Percentiles rank a stretch among this genome's conserved stretches.
Evolutionary conservation across 1,284 basidiomycete genomes (phyloP).

Genomic region (Ceratobasidium sp.): DNA sequence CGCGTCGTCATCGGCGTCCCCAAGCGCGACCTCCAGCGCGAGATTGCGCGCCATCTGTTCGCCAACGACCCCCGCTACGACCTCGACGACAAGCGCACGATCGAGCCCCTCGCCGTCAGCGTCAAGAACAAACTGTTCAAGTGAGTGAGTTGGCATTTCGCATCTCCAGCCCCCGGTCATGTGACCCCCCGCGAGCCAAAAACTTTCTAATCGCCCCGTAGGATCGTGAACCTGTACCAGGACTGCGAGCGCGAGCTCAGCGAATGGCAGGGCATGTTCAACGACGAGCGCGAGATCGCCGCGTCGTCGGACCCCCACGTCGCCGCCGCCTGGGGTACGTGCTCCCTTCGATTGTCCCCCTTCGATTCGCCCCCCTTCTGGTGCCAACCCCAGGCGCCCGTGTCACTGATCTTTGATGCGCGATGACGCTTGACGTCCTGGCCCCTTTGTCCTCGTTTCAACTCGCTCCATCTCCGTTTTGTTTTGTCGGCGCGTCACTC

Average conservation of each 20-base stretch:
- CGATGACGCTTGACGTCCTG: slow-evolving; percentile 36
- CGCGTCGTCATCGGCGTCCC: slow-evolving; percentile 46
- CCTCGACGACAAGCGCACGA: slow-evolving; percentile 45
- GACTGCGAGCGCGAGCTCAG: slow-evolving; percentile 47
- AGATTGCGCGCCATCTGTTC: slow-evolving; percentile 47
- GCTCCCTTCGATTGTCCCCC: no score
- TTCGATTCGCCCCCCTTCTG: slow-evolving; percentile 20
- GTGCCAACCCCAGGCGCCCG: slow-evolving; percentile 2
- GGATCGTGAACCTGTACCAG: slow-evolving; percentile 45
- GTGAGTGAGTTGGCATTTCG: slow-evolving; percentile 41
- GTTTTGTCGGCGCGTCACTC: slow-evolving; percentile 36
- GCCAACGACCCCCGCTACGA: slow-evolving; percentile 46
- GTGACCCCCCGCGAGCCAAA: slow-evolving; percentile 10
- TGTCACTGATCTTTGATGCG: slow-evolving; percentile 40
- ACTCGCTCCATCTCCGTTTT: slow-evolving; percentile 19
- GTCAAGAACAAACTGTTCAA: slow-evolving; percentile 47
- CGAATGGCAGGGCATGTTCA: slow-evolving; percentile 40
- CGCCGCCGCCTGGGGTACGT: slow-evolving; percentile 46
- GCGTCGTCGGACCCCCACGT: slow-evolving; percentile 42
- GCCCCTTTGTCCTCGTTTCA: slow-evolving; percentile 39
- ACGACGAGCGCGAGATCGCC: slow-evolving; percentile 44
- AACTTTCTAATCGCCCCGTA: slow-evolving; percentile 40
- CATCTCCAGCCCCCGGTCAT: slow-evolving; percentile 34
- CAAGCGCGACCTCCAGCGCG: slow-evolving; percentile 48
- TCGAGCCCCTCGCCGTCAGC: slow-evolving; percentile 47